These are phyloP conservation scores for Penicillium sp. DNA, from an alignment of 2,329 filamentous ascomycete genomes.

Conservation along the genomic window DNA sequence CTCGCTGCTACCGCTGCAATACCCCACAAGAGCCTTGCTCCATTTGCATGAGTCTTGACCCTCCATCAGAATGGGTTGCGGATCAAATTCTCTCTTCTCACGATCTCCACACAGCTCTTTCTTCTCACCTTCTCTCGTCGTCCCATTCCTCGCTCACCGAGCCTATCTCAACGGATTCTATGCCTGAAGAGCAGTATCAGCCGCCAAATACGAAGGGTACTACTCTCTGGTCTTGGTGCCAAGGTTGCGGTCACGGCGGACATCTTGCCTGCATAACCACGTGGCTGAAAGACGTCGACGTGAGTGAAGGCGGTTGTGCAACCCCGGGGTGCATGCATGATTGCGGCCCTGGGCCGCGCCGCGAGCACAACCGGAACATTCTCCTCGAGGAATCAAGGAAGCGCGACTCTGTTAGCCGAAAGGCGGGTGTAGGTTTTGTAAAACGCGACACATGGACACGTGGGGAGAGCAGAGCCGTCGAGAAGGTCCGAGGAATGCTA, in stretches of 20 bases:
- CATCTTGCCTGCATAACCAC: constrained; percentile 62
- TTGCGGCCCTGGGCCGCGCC: constrained; percentile 57
- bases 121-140: constrained; percentile 51
- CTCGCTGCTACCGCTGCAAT: constrained; percentile 57
- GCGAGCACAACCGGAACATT: constrained; percentile 44
- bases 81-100: constrained; percentile 27
- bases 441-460: constrained; percentile 52
- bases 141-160: constrained; percentile 51
- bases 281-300: constrained; percentile 58
- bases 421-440: constrained; percentile 41
- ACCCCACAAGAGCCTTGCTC: constrained; percentile 46
- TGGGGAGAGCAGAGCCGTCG: constrained; percentile 52
- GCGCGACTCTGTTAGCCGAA: constrained; percentile 38
- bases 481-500: constrained; percentile 51
- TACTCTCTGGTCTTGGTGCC: constrained; percentile 61
- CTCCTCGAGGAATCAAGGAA: constrained; percentile 39
- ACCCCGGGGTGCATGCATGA: constrained; percentile 65
- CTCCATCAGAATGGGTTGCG: constrained; percentile 46
- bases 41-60: constrained; percentile 48
- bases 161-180: constrained; percentile 21
- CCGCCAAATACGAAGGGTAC: constrained; percentile 38
- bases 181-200: constrained; percentile 33
- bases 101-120: constrained; percentile 23
- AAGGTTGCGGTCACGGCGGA: constrained; percentile 65
- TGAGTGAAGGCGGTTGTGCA: constrained; percentile 61